Conservation (phyloP, 192 early-diverging fungal species). For the Diversispora epigaea region DNA sequence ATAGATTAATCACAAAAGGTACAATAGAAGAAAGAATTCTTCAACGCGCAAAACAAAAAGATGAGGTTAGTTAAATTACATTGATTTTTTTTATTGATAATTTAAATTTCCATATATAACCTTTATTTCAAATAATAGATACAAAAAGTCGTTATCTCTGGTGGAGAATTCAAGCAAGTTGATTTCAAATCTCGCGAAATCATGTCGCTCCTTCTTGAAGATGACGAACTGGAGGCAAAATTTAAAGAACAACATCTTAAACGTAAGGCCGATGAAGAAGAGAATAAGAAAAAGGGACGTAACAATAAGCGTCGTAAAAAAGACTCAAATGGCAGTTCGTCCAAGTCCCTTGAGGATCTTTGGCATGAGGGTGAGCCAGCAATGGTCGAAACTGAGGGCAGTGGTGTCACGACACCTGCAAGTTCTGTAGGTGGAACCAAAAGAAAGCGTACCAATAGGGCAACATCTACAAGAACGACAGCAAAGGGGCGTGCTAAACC, state of each 20-base stretch:
- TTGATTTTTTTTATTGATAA: background rate
- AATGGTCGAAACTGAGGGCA: slow-evolving; percentile 16
- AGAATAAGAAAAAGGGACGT: slow-evolving; percentile 37
- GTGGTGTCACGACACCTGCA: slow-evolving; percentile 15
- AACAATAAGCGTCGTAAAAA: slow-evolving; percentile 30
- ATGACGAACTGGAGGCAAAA: slow-evolving; percentile 62
- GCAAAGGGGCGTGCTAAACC: background rate
- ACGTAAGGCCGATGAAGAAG: slow-evolving; percentile 54
- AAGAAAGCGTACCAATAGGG: background rate
- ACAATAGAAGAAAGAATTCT: slow-evolving; percentile 84
- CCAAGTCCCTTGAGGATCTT: slow-evolving; percentile 4
- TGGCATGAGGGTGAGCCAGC: slow-evolving; percentile 16
- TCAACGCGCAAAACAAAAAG: slow-evolving; percentile 81
- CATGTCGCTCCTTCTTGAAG: slow-evolving; percentile 79
- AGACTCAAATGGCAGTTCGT: slow-evolving; percentile 21
- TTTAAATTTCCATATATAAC: background rate
- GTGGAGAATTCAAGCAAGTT: slow-evolving; percentile 81
- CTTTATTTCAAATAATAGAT: slow-evolving; percentile 44
- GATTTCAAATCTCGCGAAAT: slow-evolving; percentile 91
- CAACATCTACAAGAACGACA: background rate
- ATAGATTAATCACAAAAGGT: slow-evolving; percentile 75
- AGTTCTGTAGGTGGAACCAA: slow-evolving; percentile 7
- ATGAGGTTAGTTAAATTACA: slow-evolving; percentile 53
- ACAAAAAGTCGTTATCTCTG: slow-evolving; percentile 90
- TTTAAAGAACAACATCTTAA: slow-evolving; percentile 56